phyloP scores from a whole-genome alignment of 306 rosid species.

The Corylus heterophylla region DNA sequence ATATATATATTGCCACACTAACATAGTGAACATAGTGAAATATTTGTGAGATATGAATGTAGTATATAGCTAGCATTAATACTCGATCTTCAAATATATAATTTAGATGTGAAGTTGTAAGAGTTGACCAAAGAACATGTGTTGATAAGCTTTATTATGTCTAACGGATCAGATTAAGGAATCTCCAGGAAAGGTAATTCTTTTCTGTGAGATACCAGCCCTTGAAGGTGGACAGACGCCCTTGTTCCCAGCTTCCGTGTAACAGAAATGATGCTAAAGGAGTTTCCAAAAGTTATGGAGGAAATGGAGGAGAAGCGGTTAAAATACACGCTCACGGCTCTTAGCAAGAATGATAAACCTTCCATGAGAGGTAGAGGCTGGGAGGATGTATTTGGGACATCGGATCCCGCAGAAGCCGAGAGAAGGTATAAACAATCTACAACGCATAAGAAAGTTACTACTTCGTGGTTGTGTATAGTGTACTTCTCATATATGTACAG shows the following conservation, averaged over 20 bases:
- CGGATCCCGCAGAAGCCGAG: conserved; percentile 60
- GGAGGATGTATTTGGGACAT: conserved; percentile 71
- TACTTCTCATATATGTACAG: too few relatives aligned
- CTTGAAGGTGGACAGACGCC: conserved; percentile 92
- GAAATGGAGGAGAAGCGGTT: conserved; percentile 60
- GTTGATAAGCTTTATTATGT: neutral
- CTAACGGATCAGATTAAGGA: conserved; percentile 58
- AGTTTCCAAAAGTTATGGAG: conserved; percentile 66
- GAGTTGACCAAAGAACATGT: too few relatives aligned
- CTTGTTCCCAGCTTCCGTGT: conserved; percentile 81
- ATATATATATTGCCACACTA: too few relatives aligned
- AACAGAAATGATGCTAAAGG: conserved; percentile 65
- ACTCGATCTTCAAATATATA: too few relatives aligned
- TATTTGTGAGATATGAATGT: too few relatives aligned
- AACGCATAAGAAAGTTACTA: too few relatives aligned
- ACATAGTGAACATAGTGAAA: too few relatives aligned
- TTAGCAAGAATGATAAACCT: conserved; percentile 43
- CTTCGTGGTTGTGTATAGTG: too few relatives aligned
- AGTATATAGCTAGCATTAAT: too few relatives aligned
- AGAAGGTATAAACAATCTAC: conserved; percentile 38
- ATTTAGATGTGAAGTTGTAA: too few relatives aligned
- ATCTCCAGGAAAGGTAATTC: conserved; percentile 53
- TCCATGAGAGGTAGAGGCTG: conserved; percentile 91
- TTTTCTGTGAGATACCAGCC: conserved; percentile 79
- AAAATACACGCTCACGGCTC: conserved; percentile 65